phyloP scores from a whole-genome alignment of 1,284 basidiomycete genomes.

The Cutaneotrichosporon cutaneum region DNA sequence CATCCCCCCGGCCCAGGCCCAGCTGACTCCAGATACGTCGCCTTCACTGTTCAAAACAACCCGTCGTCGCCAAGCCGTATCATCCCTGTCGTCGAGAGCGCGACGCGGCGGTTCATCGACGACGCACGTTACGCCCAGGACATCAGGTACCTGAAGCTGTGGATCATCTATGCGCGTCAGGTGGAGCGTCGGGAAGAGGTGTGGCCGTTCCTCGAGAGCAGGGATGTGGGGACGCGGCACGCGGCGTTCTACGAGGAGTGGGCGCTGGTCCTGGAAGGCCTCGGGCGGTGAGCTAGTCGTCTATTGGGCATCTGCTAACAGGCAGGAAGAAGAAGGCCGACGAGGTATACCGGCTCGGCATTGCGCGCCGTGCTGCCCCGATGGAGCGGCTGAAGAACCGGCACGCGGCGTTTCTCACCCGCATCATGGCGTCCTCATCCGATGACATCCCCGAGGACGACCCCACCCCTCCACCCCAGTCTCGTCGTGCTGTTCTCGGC shows the following conservation, averaged over 20 bases:
- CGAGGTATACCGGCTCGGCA: slow-evolving; percentile 76
- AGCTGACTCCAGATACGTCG: slow-evolving; percentile 40
- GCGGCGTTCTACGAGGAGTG: slow-evolving; percentile 83
- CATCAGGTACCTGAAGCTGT: slow-evolving; percentile 81
- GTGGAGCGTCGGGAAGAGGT: slow-evolving; percentile 63
- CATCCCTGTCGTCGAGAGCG: slow-evolving; percentile 71
- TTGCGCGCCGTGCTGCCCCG: slow-evolving; percentile 76
- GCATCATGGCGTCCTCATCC: slow-evolving; percentile 56
- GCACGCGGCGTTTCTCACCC: slow-evolving; percentile 80
- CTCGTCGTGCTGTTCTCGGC: slow-evolving; percentile 28
- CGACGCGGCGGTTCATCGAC: slow-evolving; percentile 72
- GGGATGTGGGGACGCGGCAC: slow-evolving; percentile 74
- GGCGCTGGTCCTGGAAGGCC: slow-evolving; percentile 68
- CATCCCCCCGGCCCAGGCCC: background rate
- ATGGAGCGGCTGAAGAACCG: slow-evolving; percentile 78
- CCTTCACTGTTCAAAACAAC: slow-evolving; percentile 58
- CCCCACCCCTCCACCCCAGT: slow-evolving; percentile 13
- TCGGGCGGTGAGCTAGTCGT: slow-evolving; percentile 72
- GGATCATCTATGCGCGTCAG: slow-evolving; percentile 75
- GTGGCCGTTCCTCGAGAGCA: slow-evolving; percentile 71
- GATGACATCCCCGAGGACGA: slow-evolving; percentile 44
- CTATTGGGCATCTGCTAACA: too few species aligned
- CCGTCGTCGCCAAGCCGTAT: slow-evolving; percentile 65
- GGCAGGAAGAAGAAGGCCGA: slow-evolving; percentile 73
- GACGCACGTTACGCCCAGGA: slow-evolving; percentile 81